Evolutionary conservation across 768 basidiomycete genomes (phyloP).

Genomic region (Chalciporus piperatus): DNA sequence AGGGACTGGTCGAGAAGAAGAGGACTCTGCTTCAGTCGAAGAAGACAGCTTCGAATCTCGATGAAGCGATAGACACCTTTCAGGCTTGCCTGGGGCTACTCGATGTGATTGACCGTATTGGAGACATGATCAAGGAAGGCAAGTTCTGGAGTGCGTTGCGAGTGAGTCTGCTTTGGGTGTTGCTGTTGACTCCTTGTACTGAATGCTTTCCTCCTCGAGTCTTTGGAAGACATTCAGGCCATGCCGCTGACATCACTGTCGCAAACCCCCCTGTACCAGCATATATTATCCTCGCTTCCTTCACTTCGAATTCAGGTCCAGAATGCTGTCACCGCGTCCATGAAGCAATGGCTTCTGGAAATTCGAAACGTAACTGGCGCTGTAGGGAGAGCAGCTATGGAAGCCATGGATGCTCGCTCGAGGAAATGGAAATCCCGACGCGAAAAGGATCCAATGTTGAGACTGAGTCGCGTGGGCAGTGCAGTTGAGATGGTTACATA

Average conservation of each 20-base stretch:
- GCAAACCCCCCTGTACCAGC: constrained; percentile 89
- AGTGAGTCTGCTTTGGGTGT: constrained; percentile 47
- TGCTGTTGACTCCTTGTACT: constrained; percentile 25
- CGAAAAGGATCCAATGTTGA: constrained; percentile 80
- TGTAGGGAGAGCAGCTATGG: constrained; percentile 84
- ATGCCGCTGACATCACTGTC: constrained; percentile 87
- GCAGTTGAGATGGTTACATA: constrained; percentile 90
- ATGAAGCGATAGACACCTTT: constrained; percentile 94
- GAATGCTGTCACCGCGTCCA: constrained; percentile 89
- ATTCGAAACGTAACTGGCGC: constrained; percentile 84
- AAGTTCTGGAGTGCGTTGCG: constrained; percentile 97
- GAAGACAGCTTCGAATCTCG: constrained; percentile 90
- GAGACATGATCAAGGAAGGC: constrained; percentile 88
- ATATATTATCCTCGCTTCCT: constrained; percentile 88
- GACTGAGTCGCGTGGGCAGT: constrained; percentile 78
- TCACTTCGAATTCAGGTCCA: constrained; percentile 87
- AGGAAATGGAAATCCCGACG: constrained; percentile 80
- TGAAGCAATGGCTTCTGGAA: constrained; percentile 96
- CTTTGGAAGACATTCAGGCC: constrained; percentile 90
- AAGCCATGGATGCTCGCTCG: constrained; percentile 82
- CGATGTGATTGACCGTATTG: constrained; percentile 89
- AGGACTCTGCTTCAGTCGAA: constrained; percentile 82
- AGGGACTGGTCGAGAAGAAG: constrained; percentile 91
- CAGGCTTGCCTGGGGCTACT: constrained; percentile 91
- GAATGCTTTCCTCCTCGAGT: constrained; percentile 48